Base-by-base conservation (phyloP, 1,284 basidiomycete genomes). In the Pholiota adiposa region DNA sequence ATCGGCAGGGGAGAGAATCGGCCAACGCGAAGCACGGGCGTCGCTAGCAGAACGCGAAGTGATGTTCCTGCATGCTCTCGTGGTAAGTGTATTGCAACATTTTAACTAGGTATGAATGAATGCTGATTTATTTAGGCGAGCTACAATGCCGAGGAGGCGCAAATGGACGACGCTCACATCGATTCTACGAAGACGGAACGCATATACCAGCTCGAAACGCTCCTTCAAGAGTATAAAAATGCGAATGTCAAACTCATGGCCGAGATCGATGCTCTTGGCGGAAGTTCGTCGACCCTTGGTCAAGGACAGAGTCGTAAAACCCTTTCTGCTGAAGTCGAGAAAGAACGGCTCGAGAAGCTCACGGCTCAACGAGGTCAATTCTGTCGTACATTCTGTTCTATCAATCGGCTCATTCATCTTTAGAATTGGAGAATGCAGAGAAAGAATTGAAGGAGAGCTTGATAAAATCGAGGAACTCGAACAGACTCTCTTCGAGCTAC, bases 401-500 rank as follows among this genome's bases (percentile, higher is more conserved):
- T 27, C 34, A 43, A 52, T 44, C 21, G 49, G 19, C 4, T 6
- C 41, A 2, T 38, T 11, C 51, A 61, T 4, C 19, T 25, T 3
- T 58, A 87, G 84, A 77, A 16, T 76, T 87, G 18, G 72, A 81
- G 55, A 73, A 76, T 56, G 73, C 76, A 0, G 72, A 76, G 33
- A 64, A 67, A 0, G 75, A 72, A 40, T 65, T 69, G 27, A 75
- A 77, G 60, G 69, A 72, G 52, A 80, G 83, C 34, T 78, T 23
- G 78, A 74, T 67, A 83, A 76, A 67, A 82, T 91, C 25, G 89
- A 91, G 33, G 70, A 65, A 23, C 70, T 73, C 12, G 89, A 90
- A 62, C 87, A 89, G 66, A 82, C 83, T 27, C 81, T 94, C 18
- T 93, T 91, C 70, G 87, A 90, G 55, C 79, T 95, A 0, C 79